Evolutionary conservation across 2,329 filamentous ascomycete genomes (phyloP).

Genomic region (Hortaea werneckii): DNA sequence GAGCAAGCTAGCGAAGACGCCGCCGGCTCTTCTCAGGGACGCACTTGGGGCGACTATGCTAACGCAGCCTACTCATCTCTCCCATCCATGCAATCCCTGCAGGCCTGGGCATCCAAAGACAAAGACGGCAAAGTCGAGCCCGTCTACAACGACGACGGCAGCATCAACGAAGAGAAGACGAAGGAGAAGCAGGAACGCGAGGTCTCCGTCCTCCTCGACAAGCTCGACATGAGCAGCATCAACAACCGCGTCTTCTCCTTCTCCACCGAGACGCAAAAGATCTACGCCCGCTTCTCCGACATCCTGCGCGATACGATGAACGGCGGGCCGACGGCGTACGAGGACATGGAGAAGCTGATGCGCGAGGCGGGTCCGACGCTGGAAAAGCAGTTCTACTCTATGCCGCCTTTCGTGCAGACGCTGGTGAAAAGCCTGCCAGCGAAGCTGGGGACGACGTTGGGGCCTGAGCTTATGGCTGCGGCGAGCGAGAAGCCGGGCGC

Average conservation of each 20-base stretch:
- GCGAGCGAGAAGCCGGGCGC: constrained; percentile 56
- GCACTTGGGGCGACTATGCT: constrained; percentile 24
- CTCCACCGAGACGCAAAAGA: constrained; percentile 70
- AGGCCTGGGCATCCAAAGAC: constrained; percentile 14
- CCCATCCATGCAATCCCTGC: constrained; percentile 15
- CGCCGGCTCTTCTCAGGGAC: constrained; percentile 2
- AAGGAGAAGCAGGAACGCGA: constrained; percentile 55
- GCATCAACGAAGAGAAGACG: constrained; percentile 27
- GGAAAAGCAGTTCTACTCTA: constrained; percentile 52
- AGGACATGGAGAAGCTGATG: constrained; percentile 66
- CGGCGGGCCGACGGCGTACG: constrained; percentile 85
- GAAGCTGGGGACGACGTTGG: constrained; percentile 66
- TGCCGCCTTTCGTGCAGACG: constrained; percentile 74
- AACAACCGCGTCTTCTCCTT: constrained; percentile 81
- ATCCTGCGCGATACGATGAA: constrained; percentile 87
- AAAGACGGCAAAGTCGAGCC: constrained; percentile 24
- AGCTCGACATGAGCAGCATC: constrained; percentile 69
- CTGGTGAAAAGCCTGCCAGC: constrained; percentile 75
- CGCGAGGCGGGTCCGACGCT: constrained; percentile 54
- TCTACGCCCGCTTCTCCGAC: constrained; percentile 74
- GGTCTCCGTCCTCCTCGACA: constrained; percentile 67
- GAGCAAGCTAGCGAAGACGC: not conserved
- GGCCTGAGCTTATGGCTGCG: constrained; percentile 73
- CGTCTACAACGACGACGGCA: constrained; percentile 28
- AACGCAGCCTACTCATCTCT: constrained; percentile 14